Conservation (phyloP, 352 stramenopile genomes). For the Aphanomyces astaci region DNA sequence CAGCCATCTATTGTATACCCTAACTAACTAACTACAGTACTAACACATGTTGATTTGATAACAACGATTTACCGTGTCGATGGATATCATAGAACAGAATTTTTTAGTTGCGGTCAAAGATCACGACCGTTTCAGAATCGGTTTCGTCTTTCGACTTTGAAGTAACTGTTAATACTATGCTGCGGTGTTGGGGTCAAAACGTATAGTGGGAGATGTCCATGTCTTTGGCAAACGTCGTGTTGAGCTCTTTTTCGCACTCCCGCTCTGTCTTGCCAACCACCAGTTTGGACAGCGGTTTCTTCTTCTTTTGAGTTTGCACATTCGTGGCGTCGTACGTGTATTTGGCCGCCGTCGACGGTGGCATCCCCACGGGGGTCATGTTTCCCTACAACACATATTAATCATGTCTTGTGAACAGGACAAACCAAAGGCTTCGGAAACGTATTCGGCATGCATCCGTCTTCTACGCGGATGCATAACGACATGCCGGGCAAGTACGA, state of each 20-base stretch:
- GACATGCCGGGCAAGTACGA: slow-evolving; percentile 40
- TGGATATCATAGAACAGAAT: too few species aligned
- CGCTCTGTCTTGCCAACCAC: slow-evolving; percentile 34
- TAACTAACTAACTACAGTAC: too few species aligned
- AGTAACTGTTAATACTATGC: too few species aligned
- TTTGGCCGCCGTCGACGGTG: slow-evolving; percentile 31
- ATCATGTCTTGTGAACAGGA: too few species aligned
- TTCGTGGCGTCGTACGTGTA: slow-evolving; percentile 48
- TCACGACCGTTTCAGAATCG: too few species aligned
- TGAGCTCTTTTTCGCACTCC: slow-evolving; percentile 66
- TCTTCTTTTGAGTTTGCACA: slow-evolving; percentile 46
- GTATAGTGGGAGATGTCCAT: slow-evolving; percentile 47
- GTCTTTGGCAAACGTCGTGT: slow-evolving; percentile 51
- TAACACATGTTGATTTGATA: too few species aligned
- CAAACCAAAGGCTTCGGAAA: slow-evolving; percentile 36
- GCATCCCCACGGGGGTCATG: slow-evolving; percentile 38
- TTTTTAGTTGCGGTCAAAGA: too few species aligned
- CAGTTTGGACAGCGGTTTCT: slow-evolving; percentile 47
- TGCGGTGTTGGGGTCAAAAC: slow-evolving; percentile 33
- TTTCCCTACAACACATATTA: slow-evolving; percentile 20
- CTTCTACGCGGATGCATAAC: slow-evolving; percentile 53
- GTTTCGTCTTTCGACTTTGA: too few species aligned
- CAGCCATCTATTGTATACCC: too few species aligned
- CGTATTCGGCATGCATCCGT: slow-evolving; percentile 42
- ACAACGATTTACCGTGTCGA: too few species aligned